Conservation (phyloP, 345 rosid species). For the Euclidium syriacum region DNA sequence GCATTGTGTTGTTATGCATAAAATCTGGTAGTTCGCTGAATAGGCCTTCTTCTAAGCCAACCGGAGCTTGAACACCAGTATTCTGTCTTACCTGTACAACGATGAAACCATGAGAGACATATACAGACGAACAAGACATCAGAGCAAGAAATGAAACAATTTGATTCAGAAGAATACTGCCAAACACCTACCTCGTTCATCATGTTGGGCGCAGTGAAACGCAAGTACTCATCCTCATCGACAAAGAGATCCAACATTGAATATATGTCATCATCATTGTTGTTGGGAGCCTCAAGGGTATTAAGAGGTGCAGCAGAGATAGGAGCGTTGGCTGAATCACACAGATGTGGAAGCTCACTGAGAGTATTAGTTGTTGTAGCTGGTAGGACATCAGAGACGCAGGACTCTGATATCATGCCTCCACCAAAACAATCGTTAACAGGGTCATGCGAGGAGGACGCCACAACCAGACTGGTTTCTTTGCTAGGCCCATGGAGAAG, state of each 20-base stretch:
- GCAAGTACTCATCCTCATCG: conserved; percentile 13
- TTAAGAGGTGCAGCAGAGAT: conserved; percentile 12
- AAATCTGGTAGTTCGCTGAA: conserved; percentile 16
- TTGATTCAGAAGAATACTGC: background rate
- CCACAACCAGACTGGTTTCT: conserved; percentile 14
- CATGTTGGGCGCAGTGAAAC: background rate
- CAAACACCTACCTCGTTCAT: conserved; percentile 20
- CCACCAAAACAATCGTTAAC: conserved; percentile 4
- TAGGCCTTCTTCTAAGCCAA: conserved; percentile 13
- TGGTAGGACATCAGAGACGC: conserved; percentile 7
- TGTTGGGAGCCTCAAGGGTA: background rate
- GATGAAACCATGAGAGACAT: conserved; percentile 14
- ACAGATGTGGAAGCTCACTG: conserved; percentile 5
- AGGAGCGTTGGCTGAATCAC: conserved; percentile 13
- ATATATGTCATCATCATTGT: conserved; percentile 14
- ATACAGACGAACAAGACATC: background rate
- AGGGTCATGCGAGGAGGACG: background rate
- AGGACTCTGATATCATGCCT: conserved; percentile 23
- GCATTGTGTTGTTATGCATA: conserved; percentile 13
- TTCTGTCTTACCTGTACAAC: conserved; percentile 10
- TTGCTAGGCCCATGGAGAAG: background rate
- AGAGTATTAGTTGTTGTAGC: background rate
- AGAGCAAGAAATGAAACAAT: background rate
- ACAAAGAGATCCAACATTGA: conserved; percentile 28
- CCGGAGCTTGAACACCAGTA: background rate